Evolutionary conservation across 805 yeast genomes (phyloP), one percentile per base, ranked within the genome.

Genomic region (Cyberlindnera xylosilytica): DNA sequence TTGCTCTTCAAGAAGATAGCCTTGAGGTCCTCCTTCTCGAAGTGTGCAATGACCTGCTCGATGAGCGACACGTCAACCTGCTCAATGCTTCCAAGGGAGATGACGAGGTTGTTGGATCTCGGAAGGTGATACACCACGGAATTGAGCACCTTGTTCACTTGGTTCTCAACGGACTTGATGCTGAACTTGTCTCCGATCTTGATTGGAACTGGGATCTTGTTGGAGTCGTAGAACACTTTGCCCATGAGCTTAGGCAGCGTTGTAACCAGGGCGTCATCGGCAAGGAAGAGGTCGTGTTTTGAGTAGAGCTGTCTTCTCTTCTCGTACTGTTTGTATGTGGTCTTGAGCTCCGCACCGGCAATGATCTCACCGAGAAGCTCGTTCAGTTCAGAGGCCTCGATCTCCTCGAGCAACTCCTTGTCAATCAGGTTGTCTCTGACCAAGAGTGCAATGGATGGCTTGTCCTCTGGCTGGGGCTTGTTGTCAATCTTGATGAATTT

Each of bases 281-380:
- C 82, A 33, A 93, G 60, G 63, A 93, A 87, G 47, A 88, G 51
- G 55, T 89, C 95, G 60, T 77, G 86, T 45, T 78, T 80, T 13
- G 72, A 62, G 33, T 74, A 64, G 46, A 93, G 77, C 49, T 80
- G 82, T 62, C 97, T 81, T 63, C 89, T 81, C 46, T 89, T 82
- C 64, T 93, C 97, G 56, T 69, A 93, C n/a, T 87, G 78, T 67
- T 88, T 88, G 73, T 80, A 91, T 47, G 83, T 84, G 26, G 89
- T 86, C 63, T 87, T 87, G 50, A 93, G 72, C 52, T 88, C 84
- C 35, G 78, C 72, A 42, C 83, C 82, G 6, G 93, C 75, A 26
- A 89, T 72, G 41, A 90, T 80, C 44, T 78, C 70, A 36, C 61
- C 60, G 17, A 66, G 46, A 6, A 60, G 49, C 19, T 60, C 56